Conservation (phyloP, 2,329 filamentous ascomycete genomes). For the Cryphonectria parasitica region DNA sequence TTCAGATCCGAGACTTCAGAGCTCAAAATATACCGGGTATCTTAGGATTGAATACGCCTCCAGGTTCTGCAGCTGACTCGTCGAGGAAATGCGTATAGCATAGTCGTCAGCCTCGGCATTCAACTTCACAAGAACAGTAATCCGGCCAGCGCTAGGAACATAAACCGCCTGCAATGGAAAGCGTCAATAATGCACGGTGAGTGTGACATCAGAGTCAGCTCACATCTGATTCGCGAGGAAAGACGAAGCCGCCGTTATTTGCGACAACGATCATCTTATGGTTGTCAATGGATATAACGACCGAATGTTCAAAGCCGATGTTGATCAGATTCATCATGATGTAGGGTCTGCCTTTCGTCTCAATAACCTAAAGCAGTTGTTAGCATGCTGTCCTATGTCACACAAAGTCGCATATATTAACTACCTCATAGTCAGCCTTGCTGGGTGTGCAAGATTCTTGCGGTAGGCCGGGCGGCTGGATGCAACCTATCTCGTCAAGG, state of each 20-base stretch:
- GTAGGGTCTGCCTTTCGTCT: conserved; percentile 28
- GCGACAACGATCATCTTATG: conserved; percentile 34
- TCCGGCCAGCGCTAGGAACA: conserved; percentile 30
- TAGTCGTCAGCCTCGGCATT: conserved; percentile 31
- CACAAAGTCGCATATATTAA: neutral
- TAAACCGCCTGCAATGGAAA: conserved; percentile 23
- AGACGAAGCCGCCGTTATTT: conserved; percentile 34
- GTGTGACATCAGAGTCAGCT: neutral
- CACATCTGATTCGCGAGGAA: conserved; percentile 22
- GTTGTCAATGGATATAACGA: conserved; percentile 31
- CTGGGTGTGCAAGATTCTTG: conserved; percentile 17
- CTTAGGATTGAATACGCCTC: conserved; percentile 33
- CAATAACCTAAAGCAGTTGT: conserved; percentile 25
- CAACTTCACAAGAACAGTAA: conserved; percentile 33
- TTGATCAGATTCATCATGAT: conserved; percentile 32
- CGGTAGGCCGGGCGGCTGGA: conserved; percentile 20
- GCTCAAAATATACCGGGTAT: conserved; percentile 25
- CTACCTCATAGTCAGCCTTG: conserved; percentile 18
- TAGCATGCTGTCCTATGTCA: neutral
- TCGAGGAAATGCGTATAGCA: conserved; percentile 33
- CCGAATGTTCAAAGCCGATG: conserved; percentile 30
- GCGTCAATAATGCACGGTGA: neutral
- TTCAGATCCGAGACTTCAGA: no score
- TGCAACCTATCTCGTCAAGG: conserved; percentile 29
- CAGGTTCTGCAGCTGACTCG: conserved; percentile 33